These are phyloP conservation scores for Aegilops tauschii DNA, from an alignment of 176 grass and related monocot species.

Conservation along the genomic window DNA sequence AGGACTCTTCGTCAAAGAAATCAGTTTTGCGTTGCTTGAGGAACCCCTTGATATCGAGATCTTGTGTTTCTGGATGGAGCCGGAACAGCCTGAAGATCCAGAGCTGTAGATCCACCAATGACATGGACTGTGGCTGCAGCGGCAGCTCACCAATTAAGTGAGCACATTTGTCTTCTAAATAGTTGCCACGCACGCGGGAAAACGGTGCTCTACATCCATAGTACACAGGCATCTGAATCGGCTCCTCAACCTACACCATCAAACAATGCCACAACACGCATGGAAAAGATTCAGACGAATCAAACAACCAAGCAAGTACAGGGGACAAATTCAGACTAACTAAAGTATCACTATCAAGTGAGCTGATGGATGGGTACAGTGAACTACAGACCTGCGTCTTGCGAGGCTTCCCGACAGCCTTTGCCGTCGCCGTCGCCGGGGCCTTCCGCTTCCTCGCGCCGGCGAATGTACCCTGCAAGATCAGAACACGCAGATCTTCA, in stretches of 20 bases:
- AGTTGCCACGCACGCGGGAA: neutral
- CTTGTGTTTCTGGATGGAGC: conserved; percentile 26
- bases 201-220: neutral
- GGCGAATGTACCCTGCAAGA: neutral
- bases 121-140: conserved; percentile 16
- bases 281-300: no score
- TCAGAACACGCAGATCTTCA: neutral
- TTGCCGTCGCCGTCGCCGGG: neutral
- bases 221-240: neutral
- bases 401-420: no score
- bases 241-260: neutral
- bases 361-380: no score
- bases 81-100: conserved; percentile 21
- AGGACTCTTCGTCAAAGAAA: no score
- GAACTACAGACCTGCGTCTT: no score
- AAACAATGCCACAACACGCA: no score
- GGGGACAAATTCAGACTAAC: no score
- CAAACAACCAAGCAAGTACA: no score
- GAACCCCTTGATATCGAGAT: conserved; percentile 3
- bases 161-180: neutral
- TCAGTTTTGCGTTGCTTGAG: neutral
- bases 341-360: no score
- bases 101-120: conserved; percentile 12
- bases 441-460: conserved; percentile 6
- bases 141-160: neutral